A percentile compares a stretch with the other conserved stretches of the same genome.
phyloP scores from a whole-genome alignment of 345 rosid species.

The Streptanthus diversifolius region DNA sequence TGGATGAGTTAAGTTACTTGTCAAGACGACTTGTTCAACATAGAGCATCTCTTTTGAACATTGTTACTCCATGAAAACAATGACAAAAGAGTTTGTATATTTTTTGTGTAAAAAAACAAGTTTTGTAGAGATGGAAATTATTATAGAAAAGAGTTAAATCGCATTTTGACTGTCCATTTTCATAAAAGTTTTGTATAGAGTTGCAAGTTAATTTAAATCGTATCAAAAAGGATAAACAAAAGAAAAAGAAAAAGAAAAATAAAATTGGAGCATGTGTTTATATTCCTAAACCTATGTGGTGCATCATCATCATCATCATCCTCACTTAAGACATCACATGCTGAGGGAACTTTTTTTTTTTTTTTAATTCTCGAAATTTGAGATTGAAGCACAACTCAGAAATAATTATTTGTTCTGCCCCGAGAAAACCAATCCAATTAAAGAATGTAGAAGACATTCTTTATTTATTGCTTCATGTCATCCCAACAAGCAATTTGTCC shows the following conservation, averaged over 20 bases:
- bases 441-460: background rate
- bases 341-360: background rate
- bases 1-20: constrained; percentile 40
- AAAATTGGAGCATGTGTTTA: background rate
- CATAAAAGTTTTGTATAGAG: background rate
- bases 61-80: constrained; percentile 24
- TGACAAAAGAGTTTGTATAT: constrained; percentile 16
- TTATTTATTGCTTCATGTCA: background rate
- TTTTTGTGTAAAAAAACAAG: constrained; percentile 11
- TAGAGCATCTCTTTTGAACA: constrained; percentile 50
- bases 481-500: constrained; percentile 1
- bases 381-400: background rate
- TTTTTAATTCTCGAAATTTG: background rate
- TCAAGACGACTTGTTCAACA: constrained; percentile 42
- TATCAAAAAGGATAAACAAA: background rate
- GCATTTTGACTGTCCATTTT: background rate
- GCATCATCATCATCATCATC: constrained; percentile 12
- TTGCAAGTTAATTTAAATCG: background rate
- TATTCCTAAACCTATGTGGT: constrained; percentile 12
- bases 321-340: constrained; percentile 12
- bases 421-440: no score
- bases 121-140: constrained; percentile 2
- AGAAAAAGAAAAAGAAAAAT: background rate
- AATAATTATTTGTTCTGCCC: background rate
- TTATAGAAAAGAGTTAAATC: background rate